Conservation (phyloP, 2,329 filamentous ascomycete species). For the Ilyonectria sp. region DNA sequence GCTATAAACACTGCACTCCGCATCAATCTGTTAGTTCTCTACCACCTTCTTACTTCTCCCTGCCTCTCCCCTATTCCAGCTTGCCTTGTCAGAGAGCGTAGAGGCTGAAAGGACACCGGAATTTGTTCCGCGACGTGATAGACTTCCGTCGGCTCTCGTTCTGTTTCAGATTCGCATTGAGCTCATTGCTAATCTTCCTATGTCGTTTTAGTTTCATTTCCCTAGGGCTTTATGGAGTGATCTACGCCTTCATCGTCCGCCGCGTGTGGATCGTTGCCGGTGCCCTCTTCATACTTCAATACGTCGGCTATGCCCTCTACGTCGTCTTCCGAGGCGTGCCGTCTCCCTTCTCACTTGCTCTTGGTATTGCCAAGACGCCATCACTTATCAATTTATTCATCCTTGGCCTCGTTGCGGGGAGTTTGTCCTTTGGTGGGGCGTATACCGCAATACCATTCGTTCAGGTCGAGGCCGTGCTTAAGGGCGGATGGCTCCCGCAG, state of each 20-base stretch:
- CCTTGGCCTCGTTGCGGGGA: constrained; percentile 21
- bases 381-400: constrained; percentile 23
- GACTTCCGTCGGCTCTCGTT: not conserved
- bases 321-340: constrained; percentile 26
- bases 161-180: not conserved
- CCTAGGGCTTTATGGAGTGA: constrained; percentile 17
- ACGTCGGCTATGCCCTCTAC: constrained; percentile 25
- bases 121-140: constrained; percentile 1
- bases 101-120: not conserved
- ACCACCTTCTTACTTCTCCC: too few relatives aligned
- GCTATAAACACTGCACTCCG: constrained; percentile 20
- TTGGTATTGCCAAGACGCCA: constrained; percentile 24
- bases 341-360: constrained; percentile 19
- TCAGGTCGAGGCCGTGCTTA: constrained; percentile 24
- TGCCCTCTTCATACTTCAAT: constrained; percentile 23
- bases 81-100: not conserved
- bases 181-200: not conserved
- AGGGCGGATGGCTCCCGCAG: constrained; percentile 27
- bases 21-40: constrained; percentile 22
- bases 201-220: constrained; percentile 20
- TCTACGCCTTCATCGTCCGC: constrained; percentile 23
- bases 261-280: constrained; percentile 23
- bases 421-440: constrained; percentile 21
- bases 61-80: constrained; percentile 1
- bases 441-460: constrained; percentile 27